Conservation (phyloP, 2,329 filamentous ascomycete genomes). For the Neodidymelliopsis sp. region DNA sequence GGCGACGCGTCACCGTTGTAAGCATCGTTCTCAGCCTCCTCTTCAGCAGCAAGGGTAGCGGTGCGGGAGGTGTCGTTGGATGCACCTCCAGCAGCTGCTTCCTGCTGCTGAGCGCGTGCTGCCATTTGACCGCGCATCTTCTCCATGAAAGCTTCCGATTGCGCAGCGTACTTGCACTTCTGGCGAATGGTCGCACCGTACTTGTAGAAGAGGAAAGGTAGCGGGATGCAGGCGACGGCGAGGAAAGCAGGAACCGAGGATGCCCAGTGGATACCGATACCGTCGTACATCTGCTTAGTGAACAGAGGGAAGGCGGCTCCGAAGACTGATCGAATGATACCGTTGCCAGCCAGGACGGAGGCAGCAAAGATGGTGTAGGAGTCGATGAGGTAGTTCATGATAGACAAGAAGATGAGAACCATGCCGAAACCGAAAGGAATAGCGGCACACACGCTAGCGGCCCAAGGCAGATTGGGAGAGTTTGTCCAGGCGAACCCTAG, state of each 20-base stretch:
- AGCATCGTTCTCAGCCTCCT: constrained; percentile 41
- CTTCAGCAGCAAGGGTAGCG: constrained; percentile 27
- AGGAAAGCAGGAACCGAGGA: constrained; percentile 77
- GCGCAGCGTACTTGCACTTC: constrained; percentile 73
- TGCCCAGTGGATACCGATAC: constrained; percentile 74
- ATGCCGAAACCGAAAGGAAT: constrained; percentile 66
- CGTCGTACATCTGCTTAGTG: constrained; percentile 66
- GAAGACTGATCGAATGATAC: constrained; percentile 78
- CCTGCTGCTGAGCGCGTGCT: constrained; percentile 20
- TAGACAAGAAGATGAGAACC: constrained; percentile 69
- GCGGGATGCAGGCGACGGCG: constrained; percentile 73
- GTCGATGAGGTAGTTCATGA: constrained; percentile 54
- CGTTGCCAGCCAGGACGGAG: constrained; percentile 77
- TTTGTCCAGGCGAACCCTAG: constrained; percentile 52
- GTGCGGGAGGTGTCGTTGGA: constrained; percentile 37
- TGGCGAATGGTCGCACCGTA: constrained; percentile 70
- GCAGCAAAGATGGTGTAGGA: constrained; percentile 77
- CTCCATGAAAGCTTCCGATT: constrained; percentile 68
- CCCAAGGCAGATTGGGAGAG: constrained; percentile 63
- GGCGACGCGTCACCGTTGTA: constrained; percentile 36
- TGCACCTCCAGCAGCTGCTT: constrained; percentile 13
- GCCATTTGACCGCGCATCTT: constrained; percentile 50
- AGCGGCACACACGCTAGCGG: constrained; percentile 60
- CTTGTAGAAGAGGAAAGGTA: constrained; percentile 78
- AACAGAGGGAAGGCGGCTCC: constrained; percentile 84